phyloP scores from a whole-genome alignment of 2,329 filamentous ascomycete genomes.

The Penicillium oxalicum region DNA sequence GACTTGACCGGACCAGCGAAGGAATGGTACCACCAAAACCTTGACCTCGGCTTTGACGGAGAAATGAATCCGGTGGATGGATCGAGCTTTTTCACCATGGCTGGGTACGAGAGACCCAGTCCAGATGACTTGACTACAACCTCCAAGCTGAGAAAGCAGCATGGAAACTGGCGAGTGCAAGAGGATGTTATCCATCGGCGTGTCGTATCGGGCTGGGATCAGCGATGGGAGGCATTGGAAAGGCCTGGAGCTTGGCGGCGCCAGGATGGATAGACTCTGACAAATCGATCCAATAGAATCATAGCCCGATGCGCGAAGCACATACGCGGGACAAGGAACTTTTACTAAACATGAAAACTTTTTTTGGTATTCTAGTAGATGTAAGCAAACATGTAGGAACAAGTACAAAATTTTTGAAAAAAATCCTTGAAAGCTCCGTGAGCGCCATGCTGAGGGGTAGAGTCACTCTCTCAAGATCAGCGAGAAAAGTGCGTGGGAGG shows the following conservation, averaged over 20 bases:
- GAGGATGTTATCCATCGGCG: constrained; percentile 18
- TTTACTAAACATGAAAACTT: not conserved
- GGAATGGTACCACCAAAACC: constrained; percentile 31
- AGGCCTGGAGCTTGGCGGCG: constrained; percentile 28
- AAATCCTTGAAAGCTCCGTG: constrained; percentile 20
- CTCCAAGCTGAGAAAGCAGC: constrained; percentile 33
- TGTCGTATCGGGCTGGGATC: constrained; percentile 33
- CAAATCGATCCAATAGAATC: too few species aligned
- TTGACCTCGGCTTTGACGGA: constrained; percentile 22
- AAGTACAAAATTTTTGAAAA: constrained; percentile 1
- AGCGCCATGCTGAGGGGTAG: constrained; percentile 26
- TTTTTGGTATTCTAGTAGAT: constrained; percentile 7
- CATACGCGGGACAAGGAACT: too few species aligned
- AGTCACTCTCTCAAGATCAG: not conserved
- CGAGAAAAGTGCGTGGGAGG: not conserved
- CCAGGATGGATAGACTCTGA: constrained; percentile 5
- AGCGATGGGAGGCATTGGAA: constrained; percentile 31
- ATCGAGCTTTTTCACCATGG: constrained; percentile 27
- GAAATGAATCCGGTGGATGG: not conserved
- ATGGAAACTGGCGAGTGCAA: constrained; percentile 22
- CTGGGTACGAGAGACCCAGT: constrained; percentile 41
- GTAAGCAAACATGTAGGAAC: constrained; percentile 7
- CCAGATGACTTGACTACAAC: constrained; percentile 26
- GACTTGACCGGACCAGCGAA: constrained; percentile 30
- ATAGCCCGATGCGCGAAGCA: too few species aligned